Conservation (phyloP, 139 green algal species). For the Picochlorum sp. region DNA sequence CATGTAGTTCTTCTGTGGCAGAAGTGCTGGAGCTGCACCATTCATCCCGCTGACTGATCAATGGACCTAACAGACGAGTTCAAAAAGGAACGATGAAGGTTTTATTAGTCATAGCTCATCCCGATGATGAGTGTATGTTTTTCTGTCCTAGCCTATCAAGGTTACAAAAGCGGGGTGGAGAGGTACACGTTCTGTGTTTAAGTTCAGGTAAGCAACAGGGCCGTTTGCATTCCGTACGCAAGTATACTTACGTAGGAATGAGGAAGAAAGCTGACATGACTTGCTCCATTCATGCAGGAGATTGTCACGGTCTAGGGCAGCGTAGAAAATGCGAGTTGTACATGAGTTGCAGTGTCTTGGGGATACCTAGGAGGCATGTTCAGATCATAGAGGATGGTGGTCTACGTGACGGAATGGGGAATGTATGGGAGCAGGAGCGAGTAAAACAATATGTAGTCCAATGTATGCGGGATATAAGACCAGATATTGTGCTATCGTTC, state of each 20-base stretch:
- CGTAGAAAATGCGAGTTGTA: constrained; percentile 15
- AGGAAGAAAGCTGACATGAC: background rate
- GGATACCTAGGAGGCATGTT: constrained; percentile 13
- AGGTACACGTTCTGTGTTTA: constrained; percentile 41
- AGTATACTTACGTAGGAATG: background rate
- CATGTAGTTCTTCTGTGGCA: too few relatives aligned
- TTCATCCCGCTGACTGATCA: too few relatives aligned
- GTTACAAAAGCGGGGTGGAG: background rate
- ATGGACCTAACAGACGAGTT: background rate
- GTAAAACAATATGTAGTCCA: constrained; percentile 20
- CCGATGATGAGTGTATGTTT: constrained; percentile 62
- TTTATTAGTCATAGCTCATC: constrained; percentile 46
- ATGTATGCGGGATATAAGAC: background rate
- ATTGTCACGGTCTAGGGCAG: constrained; percentile 21
- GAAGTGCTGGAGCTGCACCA: too few relatives aligned
- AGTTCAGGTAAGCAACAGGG: constrained; percentile 28
- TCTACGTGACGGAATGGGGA: constrained; percentile 28
- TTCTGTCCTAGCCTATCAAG: constrained; percentile 38
- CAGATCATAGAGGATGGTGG: constrained; percentile 22
- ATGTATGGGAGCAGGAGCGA: constrained; percentile 7
- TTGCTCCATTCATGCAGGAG: constrained; percentile 14
- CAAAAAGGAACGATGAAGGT: background rate
- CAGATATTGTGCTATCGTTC: constrained; percentile 44
- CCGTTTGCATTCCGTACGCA: too few relatives aligned
- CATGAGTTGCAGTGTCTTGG: constrained; percentile 14